Percentiles rank a stretch among this genome's conserved stretches.
These are phyloP conservation scores for Leptomonas pyrrhocoris DNA, from an alignment of 208 protist species.

Conservation along the genomic window DNA sequence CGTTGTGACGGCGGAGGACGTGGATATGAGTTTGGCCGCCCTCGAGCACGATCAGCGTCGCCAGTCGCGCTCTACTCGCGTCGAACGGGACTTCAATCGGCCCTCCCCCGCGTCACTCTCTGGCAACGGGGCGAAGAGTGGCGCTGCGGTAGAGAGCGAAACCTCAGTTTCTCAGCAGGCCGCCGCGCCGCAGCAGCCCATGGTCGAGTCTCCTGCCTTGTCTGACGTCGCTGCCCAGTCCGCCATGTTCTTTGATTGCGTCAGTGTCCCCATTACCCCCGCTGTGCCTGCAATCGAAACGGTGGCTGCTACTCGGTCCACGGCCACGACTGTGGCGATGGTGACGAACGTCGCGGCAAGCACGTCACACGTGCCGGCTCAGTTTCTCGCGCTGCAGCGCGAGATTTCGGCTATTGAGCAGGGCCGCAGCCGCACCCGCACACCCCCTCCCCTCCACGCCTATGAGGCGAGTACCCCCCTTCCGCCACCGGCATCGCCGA, in stretches of 20 bases:
- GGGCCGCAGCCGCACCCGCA: slow-evolving; percentile 32
- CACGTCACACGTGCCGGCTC: slow-evolving; percentile 31
- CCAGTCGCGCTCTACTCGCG: slow-evolving; percentile 15
- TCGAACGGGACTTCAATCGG: neutral
- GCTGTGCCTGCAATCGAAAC: slow-evolving; percentile 5
- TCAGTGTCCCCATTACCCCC: slow-evolving; percentile 48
- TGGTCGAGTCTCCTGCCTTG: slow-evolving; percentile 11
- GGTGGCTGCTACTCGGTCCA: neutral
- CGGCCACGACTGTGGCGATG: neutral
- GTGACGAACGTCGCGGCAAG: neutral
- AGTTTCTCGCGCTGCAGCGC: slow-evolving; percentile 50
- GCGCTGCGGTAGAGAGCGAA: neutral
- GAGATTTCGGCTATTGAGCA: slow-evolving; percentile 48
- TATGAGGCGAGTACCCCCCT: slow-evolving; percentile 4
- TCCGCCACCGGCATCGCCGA: neutral
- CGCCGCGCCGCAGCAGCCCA: neutral
- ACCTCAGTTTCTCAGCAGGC: neutral
- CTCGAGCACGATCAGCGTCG: slow-evolving; percentile 24
- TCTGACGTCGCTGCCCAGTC: slow-evolving; percentile 33
- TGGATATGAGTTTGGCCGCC: slow-evolving; percentile 14
- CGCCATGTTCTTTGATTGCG: slow-evolving; percentile 60
- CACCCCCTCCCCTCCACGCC: slow-evolving; percentile 13
- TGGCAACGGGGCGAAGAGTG: neutral
- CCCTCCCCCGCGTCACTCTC: neutral
- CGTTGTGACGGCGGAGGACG: slow-evolving; percentile 23